Evolutionary conservation across 495 filamentous ascomycete genomes (phyloP).

Genomic region (Penicillium herquei): DNA sequence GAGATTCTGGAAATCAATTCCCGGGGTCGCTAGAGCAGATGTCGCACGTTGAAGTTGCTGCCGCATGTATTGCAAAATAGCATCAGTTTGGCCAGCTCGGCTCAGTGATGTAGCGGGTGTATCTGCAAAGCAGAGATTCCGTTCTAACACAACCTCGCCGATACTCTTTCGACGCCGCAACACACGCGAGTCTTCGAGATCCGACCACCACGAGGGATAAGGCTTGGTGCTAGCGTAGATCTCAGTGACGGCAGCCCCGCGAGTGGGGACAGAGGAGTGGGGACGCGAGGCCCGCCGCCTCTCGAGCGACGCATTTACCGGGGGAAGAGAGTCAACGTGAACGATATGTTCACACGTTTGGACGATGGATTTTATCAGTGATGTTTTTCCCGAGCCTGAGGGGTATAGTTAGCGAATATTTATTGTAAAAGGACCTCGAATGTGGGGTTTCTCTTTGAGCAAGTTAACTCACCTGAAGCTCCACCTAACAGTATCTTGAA

Average conservation of each 20-base stretch:
- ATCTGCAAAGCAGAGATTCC: conserved; percentile 95
- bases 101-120: conserved; percentile 73
- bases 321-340: conserved; percentile 85
- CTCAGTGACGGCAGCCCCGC: conserved; percentile 60
- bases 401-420: neutral
- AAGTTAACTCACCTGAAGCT: conserved; percentile 60
- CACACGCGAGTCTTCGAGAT: conserved; percentile 70
- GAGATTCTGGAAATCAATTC: conserved; percentile 74
- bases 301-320: conserved; percentile 22
- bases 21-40: conserved; percentile 55
- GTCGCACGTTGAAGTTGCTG: conserved; percentile 66
- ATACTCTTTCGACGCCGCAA: conserved; percentile 73
- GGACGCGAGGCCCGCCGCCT: conserved; percentile 28
- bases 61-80: conserved; percentile 73
- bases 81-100: conserved; percentile 64
- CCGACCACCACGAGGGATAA: conserved; percentile 95
- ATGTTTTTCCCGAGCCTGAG: conserved; percentile 77
- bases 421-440: neutral
- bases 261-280: conserved; percentile 27
- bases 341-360: conserved; percentile 96
- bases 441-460: neutral
- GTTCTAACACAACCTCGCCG: conserved; percentile 80
- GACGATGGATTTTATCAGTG: conserved; percentile 87
- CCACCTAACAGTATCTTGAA: conserved; percentile 89
- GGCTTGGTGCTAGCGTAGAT: conserved; percentile 90